Conservation (phyloP, 2,329 filamentous ascomycete genomes). For the Trichocomaceae sp. region DNA sequence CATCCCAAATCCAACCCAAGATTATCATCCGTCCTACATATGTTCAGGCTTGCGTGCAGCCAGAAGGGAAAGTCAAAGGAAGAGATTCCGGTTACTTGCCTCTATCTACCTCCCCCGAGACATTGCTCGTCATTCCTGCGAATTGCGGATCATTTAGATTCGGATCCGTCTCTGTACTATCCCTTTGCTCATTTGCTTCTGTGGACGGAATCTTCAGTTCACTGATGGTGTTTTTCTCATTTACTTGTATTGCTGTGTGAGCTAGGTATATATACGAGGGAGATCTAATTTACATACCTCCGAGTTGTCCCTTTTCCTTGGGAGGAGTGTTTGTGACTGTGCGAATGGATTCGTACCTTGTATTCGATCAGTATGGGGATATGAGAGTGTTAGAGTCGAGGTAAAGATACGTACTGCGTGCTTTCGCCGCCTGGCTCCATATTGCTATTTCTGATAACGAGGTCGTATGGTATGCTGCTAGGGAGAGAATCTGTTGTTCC, state of each 20-base stretch:
- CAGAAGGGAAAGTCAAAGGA: neutral
- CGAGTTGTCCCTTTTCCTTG: conserved; percentile 53
- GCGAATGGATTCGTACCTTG: conserved; percentile 54
- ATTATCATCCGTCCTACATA: neutral
- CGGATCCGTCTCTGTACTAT: conserved; percentile 45
- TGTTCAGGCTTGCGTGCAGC: neutral
- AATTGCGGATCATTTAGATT: conserved; percentile 49
- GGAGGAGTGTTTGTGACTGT: conserved; percentile 44
- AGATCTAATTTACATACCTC: conserved; percentile 35
- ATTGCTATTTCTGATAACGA: neutral
- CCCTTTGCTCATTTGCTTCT: conserved; percentile 26
- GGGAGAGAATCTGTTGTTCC: no score
- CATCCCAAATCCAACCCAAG: neutral
- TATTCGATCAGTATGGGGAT: neutral
- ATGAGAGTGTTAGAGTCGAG: neutral
- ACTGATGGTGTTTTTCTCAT: conserved; percentile 28
- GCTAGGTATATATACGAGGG: neutral
- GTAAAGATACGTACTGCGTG: conserved; percentile 4
- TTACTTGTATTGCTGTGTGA: conserved; percentile 8
- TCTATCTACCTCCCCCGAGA: conserved; percentile 33
- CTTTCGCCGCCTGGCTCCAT: conserved; percentile 12
- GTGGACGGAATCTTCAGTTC: conserved; percentile 23
- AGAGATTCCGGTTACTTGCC: conserved; percentile 23
- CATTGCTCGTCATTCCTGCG: conserved; percentile 46
- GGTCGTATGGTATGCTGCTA: neutral